Conservation (phyloP, 1,284 basidiomycete species). For the Meira miltonrushii region DNA sequence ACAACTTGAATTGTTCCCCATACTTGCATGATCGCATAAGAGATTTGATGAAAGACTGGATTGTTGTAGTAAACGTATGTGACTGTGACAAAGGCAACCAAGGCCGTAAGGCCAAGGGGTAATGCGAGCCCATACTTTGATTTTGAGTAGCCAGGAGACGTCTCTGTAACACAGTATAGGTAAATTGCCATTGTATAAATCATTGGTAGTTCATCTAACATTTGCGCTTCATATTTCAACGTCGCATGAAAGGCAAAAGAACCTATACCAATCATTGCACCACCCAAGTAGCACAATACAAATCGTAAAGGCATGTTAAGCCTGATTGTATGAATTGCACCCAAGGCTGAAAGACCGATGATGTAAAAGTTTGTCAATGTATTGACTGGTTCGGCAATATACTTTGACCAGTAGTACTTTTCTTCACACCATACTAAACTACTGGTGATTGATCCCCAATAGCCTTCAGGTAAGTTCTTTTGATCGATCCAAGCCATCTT, state of each 20-base stretch:
- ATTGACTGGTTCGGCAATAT: constrained; percentile 47
- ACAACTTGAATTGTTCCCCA: constrained; percentile 39
- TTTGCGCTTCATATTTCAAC: constrained; percentile 42
- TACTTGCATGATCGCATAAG: constrained; percentile 56
- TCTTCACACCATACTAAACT: constrained; percentile 47
- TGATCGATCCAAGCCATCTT: constrained; percentile 9
- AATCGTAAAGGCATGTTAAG: constrained; percentile 33
- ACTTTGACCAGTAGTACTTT: constrained; percentile 41
- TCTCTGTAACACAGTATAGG: constrained; percentile 42
- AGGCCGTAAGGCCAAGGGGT: constrained; percentile 17
- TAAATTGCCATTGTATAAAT: constrained; percentile 41
- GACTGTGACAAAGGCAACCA: constrained; percentile 32
- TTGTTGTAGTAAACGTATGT: constrained; percentile 56
- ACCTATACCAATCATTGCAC: constrained; percentile 39
- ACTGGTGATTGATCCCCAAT: constrained; percentile 44
- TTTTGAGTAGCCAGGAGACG: constrained; percentile 20
- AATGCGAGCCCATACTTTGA: constrained; percentile 23
- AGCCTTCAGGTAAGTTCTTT: constrained; percentile 17
- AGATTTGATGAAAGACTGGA: constrained; percentile 59
- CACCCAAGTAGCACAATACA: constrained; percentile 29
- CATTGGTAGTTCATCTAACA: constrained; percentile 52
- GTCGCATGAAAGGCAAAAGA: constrained; percentile 47
- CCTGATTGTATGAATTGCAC: constrained; percentile 21
- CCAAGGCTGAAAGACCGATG: constrained; percentile 54
- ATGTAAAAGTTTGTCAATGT: constrained; percentile 44